phyloP scores from a whole-genome alignment of 31 red algal genomes.

The Endocladia muricata region DNA sequence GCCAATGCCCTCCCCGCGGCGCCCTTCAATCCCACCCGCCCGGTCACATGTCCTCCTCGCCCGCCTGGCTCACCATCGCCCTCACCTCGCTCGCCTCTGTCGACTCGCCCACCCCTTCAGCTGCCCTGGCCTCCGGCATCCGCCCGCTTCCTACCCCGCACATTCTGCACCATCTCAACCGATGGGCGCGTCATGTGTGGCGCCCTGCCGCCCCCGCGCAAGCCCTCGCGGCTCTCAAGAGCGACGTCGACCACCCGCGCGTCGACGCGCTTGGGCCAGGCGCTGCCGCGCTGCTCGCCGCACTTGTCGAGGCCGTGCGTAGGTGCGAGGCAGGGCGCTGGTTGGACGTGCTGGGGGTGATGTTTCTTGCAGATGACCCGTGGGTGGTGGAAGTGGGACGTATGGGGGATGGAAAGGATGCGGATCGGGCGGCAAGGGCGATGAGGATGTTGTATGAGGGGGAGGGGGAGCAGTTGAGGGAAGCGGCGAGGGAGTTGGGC shows the following conservation, averaged over 20 bases:
- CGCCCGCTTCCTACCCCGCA: constrained; percentile 21
- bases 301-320: constrained; percentile 38
- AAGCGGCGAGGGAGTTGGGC: background rate
- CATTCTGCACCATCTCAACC: constrained; percentile 64
- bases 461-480: background rate
- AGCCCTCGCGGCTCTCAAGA: constrained; percentile 17
- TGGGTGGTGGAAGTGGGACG: constrained; percentile 42
- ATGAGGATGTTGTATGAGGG: constrained; percentile 34
- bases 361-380: constrained; percentile 58
- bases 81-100: constrained; percentile 13
- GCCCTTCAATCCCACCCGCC: too few relatives aligned
- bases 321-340: constrained; percentile 37
- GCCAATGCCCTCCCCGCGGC: too few relatives aligned
- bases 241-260: background rate
- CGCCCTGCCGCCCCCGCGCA: constrained; percentile 36
- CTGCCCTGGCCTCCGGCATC: constrained; percentile 23
- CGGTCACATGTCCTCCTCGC: constrained; percentile 61
- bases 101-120: background rate
- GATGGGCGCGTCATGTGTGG: constrained; percentile 62
- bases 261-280: constrained; percentile 17
- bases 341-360: constrained; percentile 38
- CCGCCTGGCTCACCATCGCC: constrained; percentile 49
- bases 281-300: constrained; percentile 31
- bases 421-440: constrained; percentile 11
- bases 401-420: background rate